Base-by-base conservation (phyloP, 139 green algal species). In the Chlamydomonas urium region DNA sequence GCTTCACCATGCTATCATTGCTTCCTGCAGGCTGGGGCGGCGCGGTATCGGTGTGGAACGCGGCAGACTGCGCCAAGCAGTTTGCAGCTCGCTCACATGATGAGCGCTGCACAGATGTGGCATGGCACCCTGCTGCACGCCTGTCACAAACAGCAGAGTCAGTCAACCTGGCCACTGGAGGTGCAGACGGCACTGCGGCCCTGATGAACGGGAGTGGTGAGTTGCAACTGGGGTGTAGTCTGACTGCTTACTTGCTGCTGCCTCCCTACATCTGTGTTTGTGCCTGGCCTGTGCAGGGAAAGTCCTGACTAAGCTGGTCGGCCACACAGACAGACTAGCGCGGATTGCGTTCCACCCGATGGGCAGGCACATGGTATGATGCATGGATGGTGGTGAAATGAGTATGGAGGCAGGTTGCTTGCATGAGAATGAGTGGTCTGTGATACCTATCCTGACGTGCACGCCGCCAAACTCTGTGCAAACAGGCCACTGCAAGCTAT, bases 321-420 rank as follows among this genome's bases (percentile, higher is more conserved):
- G 94, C 1, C 93, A 97, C 80, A 91, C 87, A 17, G 84, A 92
- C n/a, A 77, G 93, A 21, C 80, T 97, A 50, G 93, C 67, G 1
- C 83, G 93, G 1, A 48, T 96, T 24, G 90, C 86, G 1, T 98
- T 97, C 66, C 94, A 99, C 70, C 95, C 95, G 0, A 87, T 89
- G 72, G 95, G 93, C 1, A 37, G 35, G 4, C 90, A 94, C 75
- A 38, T 98, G 56, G 93, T 86, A n/a, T n/a, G n/a, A n/a, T n/a
- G n/a, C n/a, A n/a, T n/a, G n/a, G n/a, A n/a, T n/a, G n/a, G n/a
- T n/a, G n/a, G n/a, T n/a, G n/a, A n/a, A n/a, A n/a, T n/a, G n/a
- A 31, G 56, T 26, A 31, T 65, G 10, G 14, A 65, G 14, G n/a
- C 10, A 33, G 14, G 56, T 65, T 65, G 56, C 19, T 37, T 31